Conservation (phyloP, 2,329 filamentous ascomycete species). For the Phaeomoniella chlamydospora region DNA sequence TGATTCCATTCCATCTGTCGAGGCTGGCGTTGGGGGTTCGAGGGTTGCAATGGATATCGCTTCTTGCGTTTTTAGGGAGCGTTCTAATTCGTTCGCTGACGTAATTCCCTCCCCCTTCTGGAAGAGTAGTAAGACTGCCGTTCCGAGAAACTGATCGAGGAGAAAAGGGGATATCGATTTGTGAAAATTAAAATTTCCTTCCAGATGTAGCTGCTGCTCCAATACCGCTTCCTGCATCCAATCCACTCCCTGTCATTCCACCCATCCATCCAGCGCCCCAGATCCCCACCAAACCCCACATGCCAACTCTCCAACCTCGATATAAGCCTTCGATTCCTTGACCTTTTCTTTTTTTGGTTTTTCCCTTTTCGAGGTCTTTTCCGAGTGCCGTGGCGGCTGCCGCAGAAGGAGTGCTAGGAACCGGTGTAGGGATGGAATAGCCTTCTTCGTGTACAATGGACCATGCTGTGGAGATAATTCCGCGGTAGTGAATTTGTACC, state of each 20-base stretch:
- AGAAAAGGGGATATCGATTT: neutral
- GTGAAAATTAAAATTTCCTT: slow-evolving; percentile 10
- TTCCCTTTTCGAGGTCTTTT: slow-evolving; percentile 17
- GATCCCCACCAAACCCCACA: slow-evolving; percentile 40
- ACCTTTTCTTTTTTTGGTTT: slow-evolving; percentile 30
- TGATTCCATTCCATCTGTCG: too few species aligned
- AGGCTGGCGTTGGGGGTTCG: too few species aligned
- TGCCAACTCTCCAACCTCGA: slow-evolving; percentile 41
- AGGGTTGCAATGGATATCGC: too few species aligned
- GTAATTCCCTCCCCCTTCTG: too few species aligned
- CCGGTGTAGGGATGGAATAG: slow-evolving; percentile 18
- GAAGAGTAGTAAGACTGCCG: too few species aligned
- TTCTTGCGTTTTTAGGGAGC: too few species aligned
- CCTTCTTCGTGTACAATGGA: slow-evolving; percentile 76
- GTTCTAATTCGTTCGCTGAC: too few species aligned
- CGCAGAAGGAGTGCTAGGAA: slow-evolving; percentile 21
- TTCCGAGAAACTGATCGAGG: too few species aligned
- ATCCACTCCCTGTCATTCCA: slow-evolving; percentile 9
- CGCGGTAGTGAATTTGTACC: slow-evolving; percentile 59
- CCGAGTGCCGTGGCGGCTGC: slow-evolving; percentile 15
- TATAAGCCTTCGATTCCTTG: slow-evolving; percentile 42
- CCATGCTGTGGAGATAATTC: slow-evolving; percentile 86
- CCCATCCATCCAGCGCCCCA: slow-evolving; percentile 35
- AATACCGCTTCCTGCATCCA: slow-evolving; percentile 5
- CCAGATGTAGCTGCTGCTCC: slow-evolving; percentile 9